These are phyloP conservation scores for Marchantia paleacea DNA, from an alignment of 225 moss, liverwort and hornwort genomes.

Conservation along the genomic window DNA sequence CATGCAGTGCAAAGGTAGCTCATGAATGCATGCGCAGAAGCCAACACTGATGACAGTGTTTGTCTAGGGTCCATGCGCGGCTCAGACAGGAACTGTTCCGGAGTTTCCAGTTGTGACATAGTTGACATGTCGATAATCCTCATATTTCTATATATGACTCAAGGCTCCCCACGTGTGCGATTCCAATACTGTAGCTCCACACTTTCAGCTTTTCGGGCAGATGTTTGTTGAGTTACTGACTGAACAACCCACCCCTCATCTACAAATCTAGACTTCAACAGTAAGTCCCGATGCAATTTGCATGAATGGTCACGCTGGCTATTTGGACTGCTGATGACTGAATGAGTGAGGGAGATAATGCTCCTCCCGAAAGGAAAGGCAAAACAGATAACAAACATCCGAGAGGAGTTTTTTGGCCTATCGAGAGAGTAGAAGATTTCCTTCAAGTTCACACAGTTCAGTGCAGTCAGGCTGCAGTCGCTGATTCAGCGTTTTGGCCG, in stretches of 20 bases:
- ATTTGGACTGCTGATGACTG: background rate
- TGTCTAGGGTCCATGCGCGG: background rate
- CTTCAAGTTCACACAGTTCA: background rate
- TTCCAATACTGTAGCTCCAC: background rate
- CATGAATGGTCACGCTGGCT: background rate
- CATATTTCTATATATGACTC: background rate
- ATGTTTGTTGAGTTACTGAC: background rate
- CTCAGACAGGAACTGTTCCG: background rate
- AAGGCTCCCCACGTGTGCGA: background rate
- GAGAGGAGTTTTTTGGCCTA: background rate
- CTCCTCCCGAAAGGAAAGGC: background rate
- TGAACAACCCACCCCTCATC: background rate
- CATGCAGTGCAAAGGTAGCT: background rate
- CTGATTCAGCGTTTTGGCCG: background rate
- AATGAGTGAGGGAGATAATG: background rate
- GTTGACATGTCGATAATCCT: background rate
- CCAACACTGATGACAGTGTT: background rate
- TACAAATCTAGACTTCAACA: background rate
- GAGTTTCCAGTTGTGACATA: background rate
- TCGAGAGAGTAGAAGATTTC: background rate
- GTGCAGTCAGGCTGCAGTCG: background rate
- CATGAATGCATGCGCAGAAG: background rate
- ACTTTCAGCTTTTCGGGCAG: background rate
- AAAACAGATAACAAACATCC: background rate
- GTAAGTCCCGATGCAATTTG: background rate